A percentile compares a stretch with the other conserved stretches of the same genome.
phyloP scores from a whole-genome alignment of 169 alveolate genomes.

The Eimeria maxima region DNA sequence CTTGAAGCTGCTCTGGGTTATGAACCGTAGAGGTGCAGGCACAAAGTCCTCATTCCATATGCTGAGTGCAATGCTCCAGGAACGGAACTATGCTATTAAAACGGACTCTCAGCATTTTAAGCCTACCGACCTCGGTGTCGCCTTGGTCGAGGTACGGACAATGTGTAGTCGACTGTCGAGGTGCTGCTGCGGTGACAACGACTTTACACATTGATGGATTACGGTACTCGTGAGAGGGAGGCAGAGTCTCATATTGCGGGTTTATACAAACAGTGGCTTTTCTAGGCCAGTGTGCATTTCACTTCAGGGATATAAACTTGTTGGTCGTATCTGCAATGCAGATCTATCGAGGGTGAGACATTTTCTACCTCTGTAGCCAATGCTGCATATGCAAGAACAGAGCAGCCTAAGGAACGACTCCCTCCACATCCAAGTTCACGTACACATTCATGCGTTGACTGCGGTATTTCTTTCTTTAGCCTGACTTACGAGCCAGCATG shows the following conservation, averaged over 20 bases:
- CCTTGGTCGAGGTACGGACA: slow-evolving; percentile 49
- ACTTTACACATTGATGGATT: neutral
- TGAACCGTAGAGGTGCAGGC: neutral
- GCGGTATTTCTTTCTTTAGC: slow-evolving; percentile 49
- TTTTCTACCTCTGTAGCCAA: neutral
- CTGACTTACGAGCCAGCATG: slow-evolving; percentile 85
- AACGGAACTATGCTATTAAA: slow-evolving; percentile 76
- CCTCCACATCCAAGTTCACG: neutral
- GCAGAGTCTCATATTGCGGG: neutral
- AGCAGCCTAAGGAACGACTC: neutral
- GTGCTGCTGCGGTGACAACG: neutral
- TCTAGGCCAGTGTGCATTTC: neutral
- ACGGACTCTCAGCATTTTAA: slow-evolving; percentile 61
- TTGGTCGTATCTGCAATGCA: slow-evolving; percentile 47
- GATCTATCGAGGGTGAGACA: slow-evolving; percentile 47
- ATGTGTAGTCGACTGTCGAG: neutral
- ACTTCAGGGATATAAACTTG: slow-evolving; percentile 47
- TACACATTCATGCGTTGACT: neutral
- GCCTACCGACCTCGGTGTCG: slow-evolving; percentile 83
- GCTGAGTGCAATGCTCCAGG: slow-evolving; percentile 38
- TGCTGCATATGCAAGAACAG: neutral
- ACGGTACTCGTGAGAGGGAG: neutral
- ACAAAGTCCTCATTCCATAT: neutral
- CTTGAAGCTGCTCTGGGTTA: neutral
- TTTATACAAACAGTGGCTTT: neutral